Evolutionary conservation across 148 eudicot species (phyloP), one percentile per base, ranked within the genome.

Genomic region (Cornus florida): DNA sequence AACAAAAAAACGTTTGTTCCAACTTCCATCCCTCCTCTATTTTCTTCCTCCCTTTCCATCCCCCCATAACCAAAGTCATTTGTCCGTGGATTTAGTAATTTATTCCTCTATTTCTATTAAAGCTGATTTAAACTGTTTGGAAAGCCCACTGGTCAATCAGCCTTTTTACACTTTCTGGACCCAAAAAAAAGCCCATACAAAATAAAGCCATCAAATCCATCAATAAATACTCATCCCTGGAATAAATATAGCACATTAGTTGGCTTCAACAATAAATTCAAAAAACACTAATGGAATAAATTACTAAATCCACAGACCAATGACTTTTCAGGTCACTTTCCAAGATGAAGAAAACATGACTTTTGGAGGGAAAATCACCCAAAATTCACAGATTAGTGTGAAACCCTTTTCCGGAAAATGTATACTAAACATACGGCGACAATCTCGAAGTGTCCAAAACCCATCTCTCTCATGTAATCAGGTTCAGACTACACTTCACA

Each of bases 331-430:
- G 1, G 2, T 19, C n/a, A 23, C n/a, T 33, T 35, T 70, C 14
- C n/a, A 19, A 7, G 22, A 5, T 74, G 72, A 60, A 69, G 39
- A 7, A 56, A 64, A 28, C 64, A 20, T 64, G 50, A 35, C 68
- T 35, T 75, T 75, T 75, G 78, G 78, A 60, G 78, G 78, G 53
- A 31, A 33, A 33, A 33, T 33, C 48, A 20, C 43, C 16, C 20
- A 33, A 33, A 33, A 14, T 4, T 16, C 10, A 5, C n/a, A 62
- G 19, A n/a, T 17, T n/a, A n/a, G 14, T 43, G 53, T 11, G 24
- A 39, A 71, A 39, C 48, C 53, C 10, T 38, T 19, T 38, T 39
- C 22, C 24, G 20, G 7, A 62, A 17, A 17, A 62, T 38, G 20
- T 38, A 43, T n/a, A 23, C 57, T 19, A 71, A 20, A 19, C 72